phyloP scores from a whole-genome alignment of 768 basidiomycete species.

The Lentinula sp. region DNA sequence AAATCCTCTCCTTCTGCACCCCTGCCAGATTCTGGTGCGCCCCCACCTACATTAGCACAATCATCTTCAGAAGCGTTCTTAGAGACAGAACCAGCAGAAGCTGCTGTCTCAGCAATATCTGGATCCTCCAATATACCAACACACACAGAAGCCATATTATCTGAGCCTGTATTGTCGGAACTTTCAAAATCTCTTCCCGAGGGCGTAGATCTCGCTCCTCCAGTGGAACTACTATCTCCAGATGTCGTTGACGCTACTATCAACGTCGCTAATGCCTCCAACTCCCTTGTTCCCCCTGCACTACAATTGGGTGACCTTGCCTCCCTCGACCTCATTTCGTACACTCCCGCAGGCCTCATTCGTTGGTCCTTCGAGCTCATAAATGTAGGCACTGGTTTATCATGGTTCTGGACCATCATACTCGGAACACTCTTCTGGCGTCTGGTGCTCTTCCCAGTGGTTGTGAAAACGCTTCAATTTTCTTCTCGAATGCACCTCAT shows the following conservation, averaged over 20 bases:
- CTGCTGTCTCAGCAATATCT: background rate
- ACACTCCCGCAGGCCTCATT: constrained; percentile 61
- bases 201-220: background rate
- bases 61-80: background rate
- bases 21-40: background rate
- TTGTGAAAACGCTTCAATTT: constrained; percentile 50
- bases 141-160: background rate
- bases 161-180: background rate
- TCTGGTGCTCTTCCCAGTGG: constrained; percentile 51
- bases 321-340: constrained; percentile 55
- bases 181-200: background rate
- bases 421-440: constrained; percentile 59
- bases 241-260: background rate
- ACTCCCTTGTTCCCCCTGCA: background rate
- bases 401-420: constrained; percentile 84
- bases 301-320: constrained; percentile 70
- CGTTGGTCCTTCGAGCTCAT: constrained; percentile 61
- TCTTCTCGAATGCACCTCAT: constrained; percentile 55
- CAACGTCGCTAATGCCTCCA: background rate
- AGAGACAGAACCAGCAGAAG: background rate
- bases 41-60: background rate
- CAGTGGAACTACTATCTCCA: background rate
- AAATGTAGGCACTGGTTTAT: constrained; percentile 63
- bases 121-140: background rate
- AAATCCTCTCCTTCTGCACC: background rate